Base-by-base conservation (phyloP, 768 basidiomycete species). In the Kwoniella sp. region DNA sequence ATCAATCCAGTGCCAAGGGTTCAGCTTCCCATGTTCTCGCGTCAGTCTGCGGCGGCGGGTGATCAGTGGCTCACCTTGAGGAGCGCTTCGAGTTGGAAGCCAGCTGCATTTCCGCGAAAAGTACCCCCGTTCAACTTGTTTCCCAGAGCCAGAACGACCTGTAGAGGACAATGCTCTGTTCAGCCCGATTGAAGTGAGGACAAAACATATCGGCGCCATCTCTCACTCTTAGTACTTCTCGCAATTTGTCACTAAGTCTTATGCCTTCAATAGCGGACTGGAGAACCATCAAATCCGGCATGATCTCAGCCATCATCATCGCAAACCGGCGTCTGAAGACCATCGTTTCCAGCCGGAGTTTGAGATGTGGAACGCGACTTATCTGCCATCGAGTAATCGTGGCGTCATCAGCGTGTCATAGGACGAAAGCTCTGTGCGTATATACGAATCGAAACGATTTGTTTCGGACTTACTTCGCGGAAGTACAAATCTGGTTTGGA, bases 401-500 rank as follows among this genome's bases (percentile, higher is more conserved):
- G 34, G 3, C 20, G 41, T 45, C n/a, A n/a, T n/a, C n/a, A n/a
- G n/a, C n/a, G n/a, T n/a, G n/a, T n/a, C n/a, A n/a, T n/a, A n/a
- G n/a, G n/a, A n/a, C n/a, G n/a, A n/a, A n/a, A n/a, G n/a, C n/a
- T n/a, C n/a, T n/a, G n/a, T n/a, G n/a, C n/a, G n/a, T n/a, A n/a
- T n/a, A n/a, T n/a, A n/a, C n/a, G n/a, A n/a, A n/a, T n/a, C n/a
- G 23, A 3, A 37, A 8, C n/a, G 12, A 34, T n/a, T 28, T 38
- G 0, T 34, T 4, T 20, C 13, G 29, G 4, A 73, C 82, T 58
- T 61, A 91, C 91, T 84, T 91, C 86, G 64, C 82, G 82, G 72
- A 93, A 89, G 80, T 90, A 94, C 73, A 88, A 89, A 74, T 97
- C 93, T 20, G 91, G 87, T 64, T 89, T 89, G 3, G 91, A 87